Percentiles rank a stretch among this genome's conserved stretches.
Evolutionary conservation across 805 yeast species (phyloP).

Genomic region (Monosporozyma solicola): DNA sequence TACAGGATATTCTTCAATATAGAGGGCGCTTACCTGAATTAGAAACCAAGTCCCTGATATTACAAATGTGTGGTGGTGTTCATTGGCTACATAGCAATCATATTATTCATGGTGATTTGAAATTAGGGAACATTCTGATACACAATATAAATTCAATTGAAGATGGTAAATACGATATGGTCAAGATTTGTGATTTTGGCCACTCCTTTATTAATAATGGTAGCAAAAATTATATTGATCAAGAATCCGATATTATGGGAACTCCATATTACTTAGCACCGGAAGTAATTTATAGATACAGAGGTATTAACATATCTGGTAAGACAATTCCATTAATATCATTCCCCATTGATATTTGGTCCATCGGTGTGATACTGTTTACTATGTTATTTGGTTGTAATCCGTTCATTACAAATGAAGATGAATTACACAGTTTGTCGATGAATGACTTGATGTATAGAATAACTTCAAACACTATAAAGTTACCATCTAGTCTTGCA

Average conservation of each 20-base stretch:
- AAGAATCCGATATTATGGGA: conserved; percentile 36
- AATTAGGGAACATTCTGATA: conserved; percentile 38
- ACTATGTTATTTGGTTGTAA: conserved; percentile 65
- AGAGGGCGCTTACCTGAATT: conserved; percentile 49
- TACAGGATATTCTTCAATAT: conserved; percentile 1
- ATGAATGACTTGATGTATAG: conserved; percentile 77
- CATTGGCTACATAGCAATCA: conserved; percentile 81
- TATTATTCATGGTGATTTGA: conserved; percentile 12
- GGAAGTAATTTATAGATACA: conserved; percentile 44
- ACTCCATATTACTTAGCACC: conserved; percentile 98
- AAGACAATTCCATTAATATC: conserved; percentile 73
- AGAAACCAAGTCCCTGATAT: conserved; percentile 56
- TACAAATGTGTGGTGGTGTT: conserved; percentile 87
- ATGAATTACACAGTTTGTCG: conserved; percentile 48
- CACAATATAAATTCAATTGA: conserved; percentile 40
- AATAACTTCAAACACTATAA: conserved; percentile 49
- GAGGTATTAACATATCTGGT: conserved; percentile 40
- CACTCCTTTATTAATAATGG: conserved; percentile 62
- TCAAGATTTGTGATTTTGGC: conserved; percentile 57
- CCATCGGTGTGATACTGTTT: conserved; percentile 87
- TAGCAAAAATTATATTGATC: conserved; percentile 69
- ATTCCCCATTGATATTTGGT: conserved; percentile 92
- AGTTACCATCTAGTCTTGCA: conserved; percentile 35
- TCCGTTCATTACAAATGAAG: conserved; percentile 50
- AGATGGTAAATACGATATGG: conserved; percentile 49